Conservation (phyloP, 768 basidiomycete species). For the Wakefieldia striispora region DNA sequence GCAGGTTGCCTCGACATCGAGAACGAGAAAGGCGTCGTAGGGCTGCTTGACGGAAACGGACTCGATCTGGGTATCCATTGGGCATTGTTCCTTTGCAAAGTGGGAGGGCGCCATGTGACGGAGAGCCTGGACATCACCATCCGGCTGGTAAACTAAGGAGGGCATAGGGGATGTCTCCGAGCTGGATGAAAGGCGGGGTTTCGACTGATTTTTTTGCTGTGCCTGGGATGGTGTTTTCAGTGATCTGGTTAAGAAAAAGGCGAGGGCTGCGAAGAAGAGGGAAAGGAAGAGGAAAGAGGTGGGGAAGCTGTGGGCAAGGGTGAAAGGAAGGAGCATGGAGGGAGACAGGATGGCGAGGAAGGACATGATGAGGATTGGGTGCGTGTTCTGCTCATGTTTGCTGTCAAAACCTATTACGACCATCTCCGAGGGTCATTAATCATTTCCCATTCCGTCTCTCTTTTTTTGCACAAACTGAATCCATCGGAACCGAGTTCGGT, state of each 20-base stretch:
- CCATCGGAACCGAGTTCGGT: not conserved
- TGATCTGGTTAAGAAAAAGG: conserved; percentile 3
- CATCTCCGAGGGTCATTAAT: not conserved
- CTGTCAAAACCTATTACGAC: conserved; percentile 5
- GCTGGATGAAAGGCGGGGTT: not conserved
- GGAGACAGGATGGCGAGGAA: not conserved
- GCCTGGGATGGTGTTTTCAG: not conserved
- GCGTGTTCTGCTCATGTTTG: conserved; percentile 31
- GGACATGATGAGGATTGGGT: conserved; percentile 8
- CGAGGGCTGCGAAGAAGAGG: conserved; percentile 6
- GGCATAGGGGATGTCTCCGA: conserved; percentile 13
- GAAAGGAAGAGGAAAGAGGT: not conserved
- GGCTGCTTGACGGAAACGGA: conserved; percentile 37
- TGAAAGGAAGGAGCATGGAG: conserved; percentile 8
- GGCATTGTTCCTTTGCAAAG: conserved; percentile 1
- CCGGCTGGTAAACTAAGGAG: conserved; percentile 13
- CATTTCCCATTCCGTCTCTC: conserved; percentile 13
- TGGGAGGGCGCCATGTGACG: conserved; percentile 1
- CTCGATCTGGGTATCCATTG: conserved; percentile 10
- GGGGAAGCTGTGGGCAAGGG: conserved; percentile 11
- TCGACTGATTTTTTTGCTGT: not conserved
- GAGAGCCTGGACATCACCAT: conserved; percentile 2
- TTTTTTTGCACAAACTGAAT: not conserved
- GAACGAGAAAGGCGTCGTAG: conserved; percentile 79
- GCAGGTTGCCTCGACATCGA: conserved; percentile 91